Evolutionary conservation across 805 yeast genomes (phyloP).

Genomic region (Myxozyma kluyveri): DNA sequence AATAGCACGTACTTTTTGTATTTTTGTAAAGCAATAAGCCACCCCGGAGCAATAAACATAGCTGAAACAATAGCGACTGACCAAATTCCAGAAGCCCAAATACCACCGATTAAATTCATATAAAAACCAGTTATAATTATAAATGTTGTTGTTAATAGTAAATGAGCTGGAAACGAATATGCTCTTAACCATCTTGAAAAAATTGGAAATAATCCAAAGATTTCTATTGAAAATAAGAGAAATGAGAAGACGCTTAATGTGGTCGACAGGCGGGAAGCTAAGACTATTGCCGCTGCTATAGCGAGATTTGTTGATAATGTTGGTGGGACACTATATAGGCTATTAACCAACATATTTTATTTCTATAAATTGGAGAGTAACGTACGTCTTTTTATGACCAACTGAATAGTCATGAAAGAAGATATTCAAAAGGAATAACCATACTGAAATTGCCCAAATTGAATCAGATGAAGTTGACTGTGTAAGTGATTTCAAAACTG

Average conservation of each 20-base stretch:
- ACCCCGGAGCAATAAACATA: conserved; percentile 60
- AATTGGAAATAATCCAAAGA: conserved; percentile 69
- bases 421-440: conserved; percentile 70
- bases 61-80: conserved; percentile 48
- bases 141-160: conserved; percentile 18
- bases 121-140: conserved; percentile 38
- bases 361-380: background rate
- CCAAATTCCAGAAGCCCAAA: conserved; percentile 50
- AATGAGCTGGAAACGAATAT: conserved; percentile 29
- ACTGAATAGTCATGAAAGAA: conserved; percentile 65
- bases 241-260: conserved; percentile 81
- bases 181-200: conserved; percentile 61
- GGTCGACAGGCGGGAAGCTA: conserved; percentile 80
- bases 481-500: conserved; percentile 83
- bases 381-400: conserved; percentile 35
- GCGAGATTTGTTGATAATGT: conserved; percentile 79
- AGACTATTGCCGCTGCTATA: conserved; percentile 78
- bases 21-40: conserved; percentile 67
- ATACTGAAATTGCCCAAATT: conserved; percentile 85
- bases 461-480: conserved; percentile 89
- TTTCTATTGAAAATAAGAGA: conserved; percentile 66
- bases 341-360: background rate
- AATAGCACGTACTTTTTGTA: conserved; percentile 52
- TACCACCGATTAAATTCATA: conserved; percentile 43
- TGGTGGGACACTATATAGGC: conserved; percentile 36